Evolutionary conservation across 2,329 filamentous ascomycete genomes (phyloP).

Genomic region (Clonostachys chloroleuca): DNA sequence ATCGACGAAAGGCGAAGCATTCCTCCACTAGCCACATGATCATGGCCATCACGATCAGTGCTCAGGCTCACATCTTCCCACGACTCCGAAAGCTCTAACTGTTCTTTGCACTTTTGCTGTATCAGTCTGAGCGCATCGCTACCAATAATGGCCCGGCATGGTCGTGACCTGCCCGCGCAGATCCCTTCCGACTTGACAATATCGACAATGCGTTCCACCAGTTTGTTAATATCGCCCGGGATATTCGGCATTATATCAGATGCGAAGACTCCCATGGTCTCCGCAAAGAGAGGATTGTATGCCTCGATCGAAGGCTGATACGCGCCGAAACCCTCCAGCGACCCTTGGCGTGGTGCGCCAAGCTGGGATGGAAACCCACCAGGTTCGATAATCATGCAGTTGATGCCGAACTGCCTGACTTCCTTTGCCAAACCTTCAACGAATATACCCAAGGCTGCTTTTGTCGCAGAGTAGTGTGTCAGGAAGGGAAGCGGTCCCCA

Average conservation of each 20-base stretch:
- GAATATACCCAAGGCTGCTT: conserved; percentile 16
- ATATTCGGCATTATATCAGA: conserved; percentile 11
- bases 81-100: conserved; percentile 7
- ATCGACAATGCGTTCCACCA: conserved; percentile 13
- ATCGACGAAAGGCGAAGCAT: no score
- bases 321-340: conserved; percentile 6
- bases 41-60: conserved; percentile 11
- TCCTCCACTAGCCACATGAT: no score
- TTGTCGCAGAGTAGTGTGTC: conserved; percentile 20
- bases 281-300: conserved; percentile 13
- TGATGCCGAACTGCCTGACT: conserved; percentile 14
- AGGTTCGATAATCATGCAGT: conserved; percentile 20
- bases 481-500: conserved; percentile 21
- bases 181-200: conserved; percentile 18
- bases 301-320: conserved; percentile 4
- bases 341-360: conserved; percentile 12
- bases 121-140: conserved; percentile 17
- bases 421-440: conserved; percentile 22
- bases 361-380: conserved; percentile 21
- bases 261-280: conserved; percentile 12
- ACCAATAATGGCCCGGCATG: conserved; percentile 19
- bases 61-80: conserved; percentile 16
- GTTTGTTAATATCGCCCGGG: conserved; percentile 15
- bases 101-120: conserved; percentile 12
- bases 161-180: conserved; percentile 13